phyloP scores from a whole-genome alignment of 305 asterid species.

The Solanum hybrid region DNA sequence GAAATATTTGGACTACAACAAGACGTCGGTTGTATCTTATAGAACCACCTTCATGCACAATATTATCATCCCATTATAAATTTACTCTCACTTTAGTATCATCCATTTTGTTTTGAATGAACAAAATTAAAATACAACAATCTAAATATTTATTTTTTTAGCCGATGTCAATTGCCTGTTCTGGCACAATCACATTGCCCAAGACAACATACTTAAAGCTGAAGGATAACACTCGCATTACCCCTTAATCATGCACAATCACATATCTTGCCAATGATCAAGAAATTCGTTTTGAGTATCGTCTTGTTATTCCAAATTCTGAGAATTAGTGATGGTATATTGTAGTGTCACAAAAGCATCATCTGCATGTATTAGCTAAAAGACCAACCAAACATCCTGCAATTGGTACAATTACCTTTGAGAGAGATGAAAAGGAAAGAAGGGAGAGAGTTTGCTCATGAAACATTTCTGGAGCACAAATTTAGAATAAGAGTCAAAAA shows the following conservation, averaged over 20 bases:
- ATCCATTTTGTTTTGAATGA: not conserved
- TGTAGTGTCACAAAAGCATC: not conserved
- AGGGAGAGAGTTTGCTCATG: not conserved
- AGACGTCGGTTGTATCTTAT: no score
- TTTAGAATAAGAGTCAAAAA: not conserved
- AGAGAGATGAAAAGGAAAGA: not conserved
- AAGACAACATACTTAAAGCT: not conserved
- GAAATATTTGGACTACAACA: no score
- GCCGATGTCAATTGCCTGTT: not conserved
- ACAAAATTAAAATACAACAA: not conserved
- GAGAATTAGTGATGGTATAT: not conserved
- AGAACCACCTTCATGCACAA: no score
- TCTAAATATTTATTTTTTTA: no score
- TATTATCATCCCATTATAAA: no score
- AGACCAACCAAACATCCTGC: not conserved
- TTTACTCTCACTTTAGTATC: not conserved
- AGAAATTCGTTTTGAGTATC: not conserved
- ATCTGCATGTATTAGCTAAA: not conserved
- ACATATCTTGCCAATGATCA: not conserved
- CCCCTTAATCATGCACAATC: not conserved
- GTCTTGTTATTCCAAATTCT: not conserved
- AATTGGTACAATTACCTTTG: not conserved
- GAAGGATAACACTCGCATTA: not conserved
- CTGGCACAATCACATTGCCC: not conserved
- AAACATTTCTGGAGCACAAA: not conserved